Conservation (phyloP, 139 green algal species). For the Closterium sp. region DNA sequence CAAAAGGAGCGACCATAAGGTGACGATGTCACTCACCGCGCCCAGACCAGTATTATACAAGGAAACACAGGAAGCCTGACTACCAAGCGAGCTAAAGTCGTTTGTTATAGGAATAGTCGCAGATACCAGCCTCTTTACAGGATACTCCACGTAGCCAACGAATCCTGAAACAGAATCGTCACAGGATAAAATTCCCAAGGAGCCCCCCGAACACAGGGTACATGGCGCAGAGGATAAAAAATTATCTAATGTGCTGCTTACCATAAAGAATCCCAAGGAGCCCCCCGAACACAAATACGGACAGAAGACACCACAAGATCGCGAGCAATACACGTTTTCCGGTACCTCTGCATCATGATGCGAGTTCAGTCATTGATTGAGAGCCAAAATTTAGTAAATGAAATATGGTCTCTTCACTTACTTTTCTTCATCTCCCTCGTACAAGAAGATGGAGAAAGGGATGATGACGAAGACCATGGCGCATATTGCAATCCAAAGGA, state of each 20-base stretch:
- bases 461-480: slow-evolving; percentile 80
- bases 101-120: slow-evolving; percentile 59
- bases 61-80: not conserved
- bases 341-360: slow-evolving; percentile 1
- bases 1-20: not conserved
- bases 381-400: not conserved
- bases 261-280: slow-evolving; percentile 54
- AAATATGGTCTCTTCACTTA: not conserved
- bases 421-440: slow-evolving; percentile 89
- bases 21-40: not conserved
- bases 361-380: not conserved
- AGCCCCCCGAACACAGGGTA: not conserved
- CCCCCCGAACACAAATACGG: slow-evolving; percentile 31
- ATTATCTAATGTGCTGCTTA: not conserved
- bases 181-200: no score
- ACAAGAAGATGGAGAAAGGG: slow-evolving; percentile 96
- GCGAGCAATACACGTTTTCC: slow-evolving; percentile 6
- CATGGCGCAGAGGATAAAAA: not conserved
- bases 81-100: not conserved
- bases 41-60: not conserved
- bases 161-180: slow-evolving; percentile 46
- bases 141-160: slow-evolving; percentile 81
- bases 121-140: slow-evolving; percentile 72
- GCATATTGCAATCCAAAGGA: slow-evolving; percentile 67
- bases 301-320: slow-evolving; percentile 25